Base-by-base conservation (phyloP, 768 basidiomycete genomes). In the Leccinum pellstonianum region DNA sequence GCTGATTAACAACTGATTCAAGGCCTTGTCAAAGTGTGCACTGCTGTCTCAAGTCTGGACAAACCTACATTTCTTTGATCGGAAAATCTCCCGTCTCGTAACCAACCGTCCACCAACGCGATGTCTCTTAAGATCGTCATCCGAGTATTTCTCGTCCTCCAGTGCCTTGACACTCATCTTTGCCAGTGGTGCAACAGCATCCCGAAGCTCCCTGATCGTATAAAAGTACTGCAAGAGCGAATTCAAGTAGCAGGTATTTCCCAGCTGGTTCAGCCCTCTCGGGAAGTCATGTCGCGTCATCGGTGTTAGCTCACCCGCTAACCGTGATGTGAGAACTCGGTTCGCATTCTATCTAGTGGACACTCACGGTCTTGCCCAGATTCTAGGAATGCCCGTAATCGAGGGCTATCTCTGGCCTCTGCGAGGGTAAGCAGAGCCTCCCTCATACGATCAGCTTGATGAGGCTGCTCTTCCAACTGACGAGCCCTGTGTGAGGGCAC, bases 131-230 rank as follows among this genome's bases (percentile, higher is more conserved):
- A 93, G 75, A 65, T 93, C 90, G 59, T 92, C 91, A 54, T 94
- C 91, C 5, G 86, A 84, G 55, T 88, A 75, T 61, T 90, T 91
- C 60, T 86, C 86, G 43, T 89, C 86, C 38, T 84, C 86, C 14
- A 87, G 59, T 0, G 79, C 66, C 64, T 87, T 87, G 57, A 80
- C 57, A 52, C 81, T 83, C 41, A 80, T 69, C 58, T 83, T 80
- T 25, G 80, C 81, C 77, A 87, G 79, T 19, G 81, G 83, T 31
- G 76, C 77, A 9, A 96, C 85, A 6, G 90, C 86, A 19, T 88
- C 86, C 33, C 95, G 83, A 27, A 97, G 82, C 37, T 95, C 91
- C 68, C 85, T 90, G 73, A 97, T 93, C n/a, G 94, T 96, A 72
- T 94, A 96, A 71, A 97, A 95, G 72, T 96, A 97, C 89, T 96